phyloP scores from a whole-genome alignment of 441 rosid species.

The Croton laevigatus region DNA sequence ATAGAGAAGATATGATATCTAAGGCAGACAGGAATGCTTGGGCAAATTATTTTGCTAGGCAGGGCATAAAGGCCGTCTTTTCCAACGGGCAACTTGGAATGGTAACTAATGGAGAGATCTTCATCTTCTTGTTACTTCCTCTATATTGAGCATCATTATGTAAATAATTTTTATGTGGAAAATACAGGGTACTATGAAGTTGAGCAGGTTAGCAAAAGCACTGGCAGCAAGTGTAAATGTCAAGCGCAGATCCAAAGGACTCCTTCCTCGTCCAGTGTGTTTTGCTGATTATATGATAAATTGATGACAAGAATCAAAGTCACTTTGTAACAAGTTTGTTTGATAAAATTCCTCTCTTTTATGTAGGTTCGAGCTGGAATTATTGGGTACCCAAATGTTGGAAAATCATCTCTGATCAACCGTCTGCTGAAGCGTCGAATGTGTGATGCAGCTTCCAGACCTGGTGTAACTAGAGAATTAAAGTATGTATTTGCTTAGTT shows the following conservation, averaged over 20 bases:
- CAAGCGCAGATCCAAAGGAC: slow-evolving; percentile 79
- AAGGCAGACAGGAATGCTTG: slow-evolving; percentile 84
- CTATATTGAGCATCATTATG: background rate
- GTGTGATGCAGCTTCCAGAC: slow-evolving; percentile 94
- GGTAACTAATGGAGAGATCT: slow-evolving; percentile 39
- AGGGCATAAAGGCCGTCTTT: slow-evolving; percentile 70
- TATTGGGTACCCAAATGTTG: slow-evolving; percentile 96
- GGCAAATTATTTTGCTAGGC: slow-evolving; percentile 79
- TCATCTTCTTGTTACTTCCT: slow-evolving; percentile 10
- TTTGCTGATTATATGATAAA: background rate
- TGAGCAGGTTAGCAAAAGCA: slow-evolving; percentile 64
- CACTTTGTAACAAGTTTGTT: background rate
- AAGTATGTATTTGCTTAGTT: slow-evolving; percentile 41
- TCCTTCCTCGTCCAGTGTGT: slow-evolving; percentile 82
- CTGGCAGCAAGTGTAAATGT: slow-evolving; percentile 74
- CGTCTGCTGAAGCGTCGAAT: slow-evolving; percentile 82
- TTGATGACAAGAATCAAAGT: background rate
- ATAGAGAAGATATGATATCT: slow-evolving; percentile 94
- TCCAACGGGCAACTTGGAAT: slow-evolving; percentile 76
- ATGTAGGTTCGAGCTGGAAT: slow-evolving; percentile 91
- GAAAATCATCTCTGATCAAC: slow-evolving; percentile 88
- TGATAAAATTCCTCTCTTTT: slow-evolving; percentile 9
- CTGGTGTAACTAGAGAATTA: slow-evolving; percentile 86
- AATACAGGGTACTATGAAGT: slow-evolving; percentile 78
- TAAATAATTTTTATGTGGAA: slow-evolving; percentile 20